A percentile compares a stretch with the other conserved stretches of the same genome.
phyloP scores from a whole-genome alignment of 768 basidiomycete genomes.

The Phanerochaete carnosa region DNA sequence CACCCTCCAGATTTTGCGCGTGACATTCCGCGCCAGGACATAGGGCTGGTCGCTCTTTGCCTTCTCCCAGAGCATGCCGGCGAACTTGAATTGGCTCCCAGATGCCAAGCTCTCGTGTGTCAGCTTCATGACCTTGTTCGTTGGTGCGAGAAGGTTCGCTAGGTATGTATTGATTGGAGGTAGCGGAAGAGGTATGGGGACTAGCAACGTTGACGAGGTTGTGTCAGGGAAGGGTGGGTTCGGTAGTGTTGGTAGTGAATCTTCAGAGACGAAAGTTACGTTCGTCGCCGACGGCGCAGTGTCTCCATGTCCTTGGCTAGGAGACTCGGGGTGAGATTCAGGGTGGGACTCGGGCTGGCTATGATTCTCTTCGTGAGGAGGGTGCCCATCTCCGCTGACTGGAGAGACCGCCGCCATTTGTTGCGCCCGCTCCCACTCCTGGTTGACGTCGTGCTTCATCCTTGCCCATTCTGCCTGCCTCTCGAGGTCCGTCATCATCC shows the following conservation, averaged over 20 bases:
- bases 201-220: slow-evolving; percentile 42
- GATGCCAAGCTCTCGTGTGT: slow-evolving; percentile 50
- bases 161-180: slow-evolving; percentile 53
- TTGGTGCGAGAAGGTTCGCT: slow-evolving; percentile 53
- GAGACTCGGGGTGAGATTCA: background rate
- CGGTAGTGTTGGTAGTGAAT: background rate
- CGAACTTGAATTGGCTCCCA: slow-evolving; percentile 59
- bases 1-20: slow-evolving; percentile 37
- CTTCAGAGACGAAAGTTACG: background rate
- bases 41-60: slow-evolving; percentile 60
- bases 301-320: background rate
- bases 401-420: background rate
- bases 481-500: slow-evolving; percentile 57
- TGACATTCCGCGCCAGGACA: slow-evolving; percentile 36
- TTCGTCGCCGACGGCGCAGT: background rate
- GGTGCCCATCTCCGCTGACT: background rate
- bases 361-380: background rate
- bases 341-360: background rate
- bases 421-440: slow-evolving; percentile 44
- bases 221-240: background rate
- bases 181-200: slow-evolving; percentile 56
- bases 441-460: slow-evolving; percentile 43
- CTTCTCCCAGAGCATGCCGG: slow-evolving; percentile 58
- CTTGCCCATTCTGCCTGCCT: slow-evolving; percentile 43
- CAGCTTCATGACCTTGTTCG: slow-evolving; percentile 47